phyloP scores from a whole-genome alignment of 2,329 filamentous ascomycete genomes.

The Beauveria sp. region DNA sequence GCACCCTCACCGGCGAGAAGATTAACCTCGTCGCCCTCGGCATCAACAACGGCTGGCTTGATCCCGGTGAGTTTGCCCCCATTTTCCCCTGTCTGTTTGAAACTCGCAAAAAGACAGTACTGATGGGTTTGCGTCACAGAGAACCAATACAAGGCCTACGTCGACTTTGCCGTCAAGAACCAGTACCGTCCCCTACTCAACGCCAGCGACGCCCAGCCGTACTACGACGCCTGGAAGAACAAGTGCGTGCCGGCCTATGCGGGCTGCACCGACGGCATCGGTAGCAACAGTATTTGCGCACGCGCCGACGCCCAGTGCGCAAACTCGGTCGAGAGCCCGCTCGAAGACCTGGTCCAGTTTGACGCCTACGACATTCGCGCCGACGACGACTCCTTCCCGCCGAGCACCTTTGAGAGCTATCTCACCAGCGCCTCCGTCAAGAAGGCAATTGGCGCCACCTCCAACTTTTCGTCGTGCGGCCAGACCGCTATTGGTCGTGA shows the following conservation, averaged over 20 bases:
- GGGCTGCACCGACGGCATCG: constrained; percentile 20
- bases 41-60: constrained; percentile 51
- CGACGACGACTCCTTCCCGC: constrained; percentile 28
- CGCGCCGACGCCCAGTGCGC: constrained; percentile 21
- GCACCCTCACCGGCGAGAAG: constrained; percentile 31
- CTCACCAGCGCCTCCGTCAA: constrained; percentile 28
- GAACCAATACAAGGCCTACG: constrained; percentile 29
- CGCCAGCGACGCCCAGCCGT: constrained; percentile 7
- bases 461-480: not conserved
- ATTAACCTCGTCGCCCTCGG: constrained; percentile 46
- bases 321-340: constrained; percentile 17
- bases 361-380: constrained; percentile 41
- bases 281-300: constrained; percentile 19
- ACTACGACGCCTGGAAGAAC: constrained; percentile 15
- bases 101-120: not conserved
- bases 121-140: not conserved
- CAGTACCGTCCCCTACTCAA: constrained; percentile 23
- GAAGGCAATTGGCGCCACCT: constrained; percentile 36
- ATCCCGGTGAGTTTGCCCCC: constrained; percentile 20
- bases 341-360: constrained; percentile 22
- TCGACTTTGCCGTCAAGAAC: constrained; percentile 39
- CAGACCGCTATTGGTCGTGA: not conserved
- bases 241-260: constrained; percentile 18
- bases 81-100: not conserved
- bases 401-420: constrained; percentile 34